Conservation (phyloP, 768 basidiomycete species). For the Leccinum subgranulosum region DNA sequence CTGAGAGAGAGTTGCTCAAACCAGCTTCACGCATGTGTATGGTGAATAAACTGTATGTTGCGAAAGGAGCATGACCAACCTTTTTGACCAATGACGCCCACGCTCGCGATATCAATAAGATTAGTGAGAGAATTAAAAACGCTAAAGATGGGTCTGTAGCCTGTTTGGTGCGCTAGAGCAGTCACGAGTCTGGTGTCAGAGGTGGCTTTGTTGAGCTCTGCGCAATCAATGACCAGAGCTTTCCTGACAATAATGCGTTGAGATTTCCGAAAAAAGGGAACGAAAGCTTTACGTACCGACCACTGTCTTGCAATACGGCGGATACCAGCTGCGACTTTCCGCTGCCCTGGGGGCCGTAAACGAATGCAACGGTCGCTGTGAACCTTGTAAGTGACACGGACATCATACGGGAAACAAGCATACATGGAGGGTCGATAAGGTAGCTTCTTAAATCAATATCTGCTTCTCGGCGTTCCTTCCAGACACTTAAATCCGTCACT, state of each 20-base stretch:
- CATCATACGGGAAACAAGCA: slow-evolving; percentile 18
- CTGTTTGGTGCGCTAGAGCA: slow-evolving; percentile 75
- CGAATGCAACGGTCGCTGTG: slow-evolving; percentile 68
- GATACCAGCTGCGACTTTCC: slow-evolving; percentile 67
- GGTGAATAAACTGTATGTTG: background rate
- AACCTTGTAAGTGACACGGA: slow-evolving; percentile 5
- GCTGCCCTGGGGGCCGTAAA: slow-evolving; percentile 83
- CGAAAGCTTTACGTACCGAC: slow-evolving; percentile 39
- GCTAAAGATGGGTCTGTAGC: slow-evolving; percentile 87
- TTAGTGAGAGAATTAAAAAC: slow-evolving; percentile 78
- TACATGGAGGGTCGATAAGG: slow-evolving; percentile 74
- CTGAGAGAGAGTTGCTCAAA: slow-evolving; percentile 70
- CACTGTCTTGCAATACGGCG: slow-evolving; percentile 47
- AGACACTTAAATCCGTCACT: slow-evolving; percentile 44
- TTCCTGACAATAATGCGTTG: slow-evolving; percentile 42
- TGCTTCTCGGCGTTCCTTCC: slow-evolving; percentile 85
- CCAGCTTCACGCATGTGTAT: slow-evolving; percentile 53
- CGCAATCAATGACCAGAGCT: slow-evolving; percentile 80
- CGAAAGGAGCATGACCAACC: slow-evolving; percentile 37
- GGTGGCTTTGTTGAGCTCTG: slow-evolving; percentile 61
- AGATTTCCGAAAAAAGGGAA: background rate
- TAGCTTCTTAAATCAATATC: slow-evolving; percentile 65
- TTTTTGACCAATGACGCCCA: slow-evolving; percentile 96
- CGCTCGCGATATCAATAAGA: slow-evolving; percentile 86
- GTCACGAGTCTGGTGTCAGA: slow-evolving; percentile 69